phyloP scores from a whole-genome alignment of 2,329 filamentous ascomycete species.

The Nemania sp. region DNA sequence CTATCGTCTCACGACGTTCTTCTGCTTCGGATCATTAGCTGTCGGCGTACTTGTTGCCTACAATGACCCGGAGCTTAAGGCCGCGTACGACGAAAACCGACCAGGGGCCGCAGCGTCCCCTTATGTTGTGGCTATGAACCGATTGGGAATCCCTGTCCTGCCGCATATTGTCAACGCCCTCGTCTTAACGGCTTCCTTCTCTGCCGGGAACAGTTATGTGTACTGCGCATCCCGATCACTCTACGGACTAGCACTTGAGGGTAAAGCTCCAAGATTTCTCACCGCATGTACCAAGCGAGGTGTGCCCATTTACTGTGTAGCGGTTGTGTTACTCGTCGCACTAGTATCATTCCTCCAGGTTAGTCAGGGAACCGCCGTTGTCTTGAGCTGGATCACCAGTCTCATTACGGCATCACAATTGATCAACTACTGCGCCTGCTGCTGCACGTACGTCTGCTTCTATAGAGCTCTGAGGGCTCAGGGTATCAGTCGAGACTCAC shows the following conservation, averaged over 20 bases:
- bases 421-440: constrained; percentile 72
- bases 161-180: constrained; percentile 75
- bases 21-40: constrained; percentile 72
- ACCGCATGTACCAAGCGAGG: constrained; percentile 64
- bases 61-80: constrained; percentile 63
- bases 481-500: constrained; percentile 64
- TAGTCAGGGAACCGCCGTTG: constrained; percentile 64
- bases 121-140: constrained; percentile 69
- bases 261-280: constrained; percentile 65
- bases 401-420: constrained; percentile 72
- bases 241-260: constrained; percentile 69
- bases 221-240: constrained; percentile 71
- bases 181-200: constrained; percentile 67
- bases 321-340: constrained; percentile 66
- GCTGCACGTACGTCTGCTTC: constrained; percentile 72
- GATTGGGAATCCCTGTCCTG: constrained; percentile 63
- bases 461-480: constrained; percentile 70
- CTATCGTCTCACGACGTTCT: constrained; percentile 75
- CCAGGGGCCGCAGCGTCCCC: constrained; percentile 71
- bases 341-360: constrained; percentile 76
- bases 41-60: constrained; percentile 74
- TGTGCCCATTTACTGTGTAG: constrained; percentile 75
- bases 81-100: constrained; percentile 59
- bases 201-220: constrained; percentile 69
- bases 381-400: constrained; percentile 73